Conservation (phyloP, 1,139 yeast genomes). For the Suhomyces bribrorum region DNA sequence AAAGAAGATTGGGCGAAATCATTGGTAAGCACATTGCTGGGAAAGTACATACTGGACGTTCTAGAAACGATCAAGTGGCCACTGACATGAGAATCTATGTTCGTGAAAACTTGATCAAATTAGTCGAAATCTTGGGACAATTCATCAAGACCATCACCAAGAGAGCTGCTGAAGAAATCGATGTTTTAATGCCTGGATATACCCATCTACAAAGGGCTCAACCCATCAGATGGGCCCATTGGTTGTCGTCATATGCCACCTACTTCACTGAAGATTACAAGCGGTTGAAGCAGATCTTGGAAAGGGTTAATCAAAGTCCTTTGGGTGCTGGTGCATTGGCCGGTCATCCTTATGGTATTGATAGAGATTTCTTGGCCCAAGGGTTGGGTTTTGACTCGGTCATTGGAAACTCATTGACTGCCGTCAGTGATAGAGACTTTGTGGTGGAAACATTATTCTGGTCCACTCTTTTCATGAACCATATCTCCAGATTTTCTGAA, state of each 20-base stretch:
- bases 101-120: constrained; percentile 67
- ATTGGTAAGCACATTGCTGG: constrained; percentile 95
- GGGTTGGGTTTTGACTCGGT: constrained; percentile 79
- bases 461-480: constrained; percentile 95
- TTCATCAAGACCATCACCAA: constrained; percentile 66
- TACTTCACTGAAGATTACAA: constrained; percentile 88
- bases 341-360: constrained; percentile 98
- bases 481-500: constrained; percentile 89
- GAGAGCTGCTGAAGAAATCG: constrained; percentile 85
- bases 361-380: constrained; percentile 81
- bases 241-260: constrained; percentile 93
- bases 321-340: constrained; percentile 98
- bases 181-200: constrained; percentile 96
- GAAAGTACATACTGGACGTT: constrained; percentile 96
- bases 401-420: constrained; percentile 92
- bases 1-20: constrained; percentile 93
- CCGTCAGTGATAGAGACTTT: constrained; percentile 96
- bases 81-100: constrained; percentile 96
- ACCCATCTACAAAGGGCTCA: constrained; percentile 98
- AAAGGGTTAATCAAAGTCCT: constrained; percentile 85
- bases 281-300: constrained; percentile 76
- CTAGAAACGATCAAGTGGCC: constrained; percentile 98
- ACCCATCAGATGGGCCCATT: constrained; percentile 98
- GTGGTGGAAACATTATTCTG: constrained; percentile 96
- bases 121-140: constrained; percentile 58